phyloP scores from a whole-genome alignment of 1,284 basidiomycete genomes.

The Neolentinus lepideus region DNA sequence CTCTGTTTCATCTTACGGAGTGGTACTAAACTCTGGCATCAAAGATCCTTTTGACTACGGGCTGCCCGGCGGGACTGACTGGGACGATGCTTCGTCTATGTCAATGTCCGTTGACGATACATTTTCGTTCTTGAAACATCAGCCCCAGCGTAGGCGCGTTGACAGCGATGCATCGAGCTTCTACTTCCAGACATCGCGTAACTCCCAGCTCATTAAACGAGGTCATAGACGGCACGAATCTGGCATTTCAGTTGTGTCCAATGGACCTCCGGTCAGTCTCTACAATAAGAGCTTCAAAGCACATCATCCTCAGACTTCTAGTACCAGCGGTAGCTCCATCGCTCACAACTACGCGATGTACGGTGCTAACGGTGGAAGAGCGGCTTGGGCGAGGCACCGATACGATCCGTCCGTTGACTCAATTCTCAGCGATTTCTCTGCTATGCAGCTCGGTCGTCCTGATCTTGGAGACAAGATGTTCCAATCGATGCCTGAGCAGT shows the following conservation, averaged over 20 bases:
- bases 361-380: slow-evolving; percentile 45
- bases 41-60: slow-evolving; percentile 74
- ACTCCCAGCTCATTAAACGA: slow-evolving; percentile 21
- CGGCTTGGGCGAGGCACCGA: slow-evolving; percentile 55
- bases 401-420: slow-evolving; percentile 62
- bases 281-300: slow-evolving; percentile 54
- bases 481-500: slow-evolving; percentile 49
- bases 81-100: slow-evolving; percentile 50
- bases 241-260: slow-evolving; percentile 37
- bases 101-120: slow-evolving; percentile 64
- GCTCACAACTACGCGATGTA: slow-evolving; percentile 44
- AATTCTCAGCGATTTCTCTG: slow-evolving; percentile 55
- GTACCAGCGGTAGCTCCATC: slow-evolving; percentile 44
- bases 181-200: slow-evolving; percentile 47
- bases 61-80: slow-evolving; percentile 42
- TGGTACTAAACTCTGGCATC: slow-evolving; percentile 53
- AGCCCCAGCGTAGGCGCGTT: slow-evolving; percentile 43
- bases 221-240: slow-evolving; percentile 43
- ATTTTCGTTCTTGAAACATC: slow-evolving; percentile 52
- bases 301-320: slow-evolving; percentile 44
- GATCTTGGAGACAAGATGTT: slow-evolving; percentile 89
- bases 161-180: slow-evolving; percentile 73
- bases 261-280: slow-evolving; percentile 61
- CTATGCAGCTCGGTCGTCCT: slow-evolving; percentile 54
- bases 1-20: slow-evolving; percentile 77